These are phyloP conservation scores for Gloeostereum incarnatum DNA, from an alignment of 768 basidiomycete genomes.

Conservation along the genomic window DNA sequence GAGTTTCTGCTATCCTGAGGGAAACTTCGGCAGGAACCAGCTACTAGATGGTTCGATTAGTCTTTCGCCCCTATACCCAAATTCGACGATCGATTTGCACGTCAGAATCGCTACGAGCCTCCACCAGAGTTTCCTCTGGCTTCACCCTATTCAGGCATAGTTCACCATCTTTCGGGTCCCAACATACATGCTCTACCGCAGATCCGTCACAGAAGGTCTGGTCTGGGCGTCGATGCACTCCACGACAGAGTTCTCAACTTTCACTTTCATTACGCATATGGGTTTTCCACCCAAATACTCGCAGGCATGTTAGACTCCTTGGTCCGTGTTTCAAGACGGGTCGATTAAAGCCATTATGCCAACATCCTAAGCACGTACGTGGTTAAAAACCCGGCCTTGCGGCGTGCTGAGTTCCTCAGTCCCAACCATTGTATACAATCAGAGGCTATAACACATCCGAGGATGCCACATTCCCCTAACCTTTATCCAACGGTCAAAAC, in stretches of 20 bases:
- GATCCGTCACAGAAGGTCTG: constrained; percentile 65
- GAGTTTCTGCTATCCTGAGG: constrained; percentile 50
- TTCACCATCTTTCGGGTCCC: constrained; percentile 89
- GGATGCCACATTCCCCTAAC: constrained; percentile 52
- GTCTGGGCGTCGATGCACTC: constrained; percentile 71
- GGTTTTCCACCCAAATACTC: constrained; percentile 73
- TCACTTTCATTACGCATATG: constrained; percentile 65
- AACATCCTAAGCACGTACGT: constrained; percentile 63
- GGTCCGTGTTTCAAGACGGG: constrained; percentile 82
- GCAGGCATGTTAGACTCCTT: constrained; percentile 81
- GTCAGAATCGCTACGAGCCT: constrained; percentile 94
- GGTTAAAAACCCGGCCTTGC: constrained; percentile 39
- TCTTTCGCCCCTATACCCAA: constrained; percentile 96
- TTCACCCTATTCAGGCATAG: constrained; percentile 80
- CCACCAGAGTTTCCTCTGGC: constrained; percentile 96
- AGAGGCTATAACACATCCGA: constrained; percentile 59
- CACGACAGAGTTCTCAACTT: constrained; percentile 49
- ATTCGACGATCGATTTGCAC: constrained; percentile 94
- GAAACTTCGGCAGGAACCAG: constrained; percentile 90
- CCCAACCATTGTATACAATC: constrained; percentile 44
- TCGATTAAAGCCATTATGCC: constrained; percentile 73
- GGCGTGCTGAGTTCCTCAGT: constrained; percentile 57
- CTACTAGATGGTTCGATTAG: constrained; percentile 93
- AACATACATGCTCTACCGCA: constrained; percentile 78
- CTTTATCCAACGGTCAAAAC: constrained; percentile 54